Base-by-base conservation (phyloP, 2,329 filamentous ascomycete genomes). In the Rhytidhysteron rufulum region DNA sequence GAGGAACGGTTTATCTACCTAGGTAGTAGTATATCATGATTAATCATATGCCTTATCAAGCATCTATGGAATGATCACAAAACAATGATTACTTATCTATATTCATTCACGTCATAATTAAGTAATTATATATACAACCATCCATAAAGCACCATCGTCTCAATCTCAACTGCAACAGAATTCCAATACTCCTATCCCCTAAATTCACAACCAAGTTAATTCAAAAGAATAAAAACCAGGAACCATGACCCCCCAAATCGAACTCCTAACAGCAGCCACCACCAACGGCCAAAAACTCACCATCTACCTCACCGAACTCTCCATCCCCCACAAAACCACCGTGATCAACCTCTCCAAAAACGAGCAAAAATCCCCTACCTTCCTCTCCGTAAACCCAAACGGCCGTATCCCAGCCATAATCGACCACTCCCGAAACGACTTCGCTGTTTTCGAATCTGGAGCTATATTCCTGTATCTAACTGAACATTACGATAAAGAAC, bases 271-370 rank as follows among this genome's bases (percentile, higher is more conserved):
- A 10, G 75, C 78, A 10, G 78, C 82, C 57, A 95, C 90, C 37
- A 88, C 90, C 33, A 95, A 95, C 68, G 88, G 89, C 48, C 85
- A 93, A 74, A 95, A 95, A 66, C 79, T 88, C 46, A 89, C 86
- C 41, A 95, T 95, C 50, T 77, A 87, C 8, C 72, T 96, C 13
- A 88, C 94, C 68, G 89, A 95, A 69, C 76, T 95, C 34, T 60
- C 62, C 18, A 70, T 94, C 30, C 79, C 84, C n/a, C 95, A 95
- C 71, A 82, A 88, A 67, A 78, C 82, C 31, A 77, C 83, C 38
- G 73, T 77, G 31, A 82, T 94, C 55, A 76, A 85, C n/a, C 77
- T 94, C 43, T 70, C 64, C 47, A 85, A 86, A 48, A 86, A 88
- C 62, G 77, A 72, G n/a, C 88, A 94, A 56, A 94, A 93, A 55